Conservation (phyloP, 1,284 basidiomycete genomes). For the Thecaphora frezii region DNA sequence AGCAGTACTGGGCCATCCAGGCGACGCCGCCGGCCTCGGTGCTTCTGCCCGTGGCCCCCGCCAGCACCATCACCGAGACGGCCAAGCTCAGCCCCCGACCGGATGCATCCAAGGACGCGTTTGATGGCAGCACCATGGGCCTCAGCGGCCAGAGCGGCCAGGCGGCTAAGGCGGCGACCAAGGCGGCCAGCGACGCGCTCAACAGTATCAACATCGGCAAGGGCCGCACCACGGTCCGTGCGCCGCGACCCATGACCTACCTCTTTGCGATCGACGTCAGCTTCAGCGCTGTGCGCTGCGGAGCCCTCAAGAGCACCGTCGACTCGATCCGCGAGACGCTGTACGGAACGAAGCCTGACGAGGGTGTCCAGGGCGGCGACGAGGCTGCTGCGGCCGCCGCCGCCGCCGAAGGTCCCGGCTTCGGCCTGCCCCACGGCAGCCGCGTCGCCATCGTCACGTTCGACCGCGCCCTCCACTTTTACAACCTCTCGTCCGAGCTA, state of each 20-base stretch:
- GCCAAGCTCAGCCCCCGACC: constrained; percentile 39
- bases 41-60: constrained; percentile 47
- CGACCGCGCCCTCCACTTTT: constrained; percentile 82
- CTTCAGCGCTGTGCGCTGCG: constrained; percentile 70
- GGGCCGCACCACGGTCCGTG: constrained; percentile 53
- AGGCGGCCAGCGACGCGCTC: constrained; percentile 52
- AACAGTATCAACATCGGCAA: constrained; percentile 45
- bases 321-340: constrained; percentile 69
- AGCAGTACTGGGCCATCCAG: constrained; percentile 79
- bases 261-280: constrained; percentile 91
- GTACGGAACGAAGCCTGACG: constrained; percentile 62
- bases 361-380: constrained; percentile 26
- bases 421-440: constrained; percentile 55
- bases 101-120: constrained; percentile 27
- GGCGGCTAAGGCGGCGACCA: constrained; percentile 53
- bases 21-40: constrained; percentile 59
- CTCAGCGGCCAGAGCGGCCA: constrained; percentile 45
- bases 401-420: constrained; percentile 35
- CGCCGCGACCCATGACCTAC: constrained; percentile 68
- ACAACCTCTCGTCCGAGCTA: constrained; percentile 77
- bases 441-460: constrained; percentile 75
- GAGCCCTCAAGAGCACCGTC: constrained; percentile 74
- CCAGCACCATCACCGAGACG: constrained; percentile 42
- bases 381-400: constrained; percentile 27
- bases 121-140: constrained; percentile 48